phyloP scores from a whole-genome alignment of 2,329 filamentous ascomycete genomes.

The Sclerotinia spermophila region DNA sequence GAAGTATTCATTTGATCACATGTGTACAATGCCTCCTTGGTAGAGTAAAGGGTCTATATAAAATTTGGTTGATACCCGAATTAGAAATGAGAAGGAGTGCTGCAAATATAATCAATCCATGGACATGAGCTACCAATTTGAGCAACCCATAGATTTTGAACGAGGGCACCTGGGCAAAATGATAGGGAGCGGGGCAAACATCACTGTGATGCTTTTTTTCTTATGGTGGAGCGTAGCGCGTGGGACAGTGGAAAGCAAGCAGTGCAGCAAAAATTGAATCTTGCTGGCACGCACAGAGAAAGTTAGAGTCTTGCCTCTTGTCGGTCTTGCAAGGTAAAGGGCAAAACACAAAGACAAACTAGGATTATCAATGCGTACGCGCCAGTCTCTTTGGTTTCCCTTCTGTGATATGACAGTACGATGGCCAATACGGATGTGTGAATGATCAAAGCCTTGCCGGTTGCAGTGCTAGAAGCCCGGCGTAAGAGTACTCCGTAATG shows the following conservation, averaged over 20 bases:
- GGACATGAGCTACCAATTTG: neutral
- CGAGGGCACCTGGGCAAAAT: neutral
- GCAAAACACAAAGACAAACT: neutral
- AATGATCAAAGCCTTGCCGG: constrained; percentile 17
- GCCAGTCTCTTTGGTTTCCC: constrained; percentile 9
- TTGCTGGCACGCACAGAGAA: neutral
- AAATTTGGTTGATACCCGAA: neutral
- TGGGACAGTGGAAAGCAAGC: constrained; percentile 20
- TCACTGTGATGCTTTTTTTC: neutral
- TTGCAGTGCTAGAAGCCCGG: constrained; percentile 7
- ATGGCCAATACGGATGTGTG: constrained; percentile 7
- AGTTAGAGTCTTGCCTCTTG: constrained; percentile 1
- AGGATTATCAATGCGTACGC: constrained; percentile 16
- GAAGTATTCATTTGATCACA: neutral
- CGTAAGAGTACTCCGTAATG: constrained; percentile 15
- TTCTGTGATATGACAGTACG: neutral
- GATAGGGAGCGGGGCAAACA: neutral
- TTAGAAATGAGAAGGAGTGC: neutral
- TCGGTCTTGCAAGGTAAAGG: constrained; percentile 2
- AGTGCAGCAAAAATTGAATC: constrained; percentile 10
- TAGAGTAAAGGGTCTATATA: neutral
- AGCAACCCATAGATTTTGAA: neutral
- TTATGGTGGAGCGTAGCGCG: constrained; percentile 19
- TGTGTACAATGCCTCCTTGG: neutral
- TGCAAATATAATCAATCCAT: neutral